Evolutionary conservation across 1,284 basidiomycete species (phyloP).

Genomic region (Malassezia brasiliensis): DNA sequence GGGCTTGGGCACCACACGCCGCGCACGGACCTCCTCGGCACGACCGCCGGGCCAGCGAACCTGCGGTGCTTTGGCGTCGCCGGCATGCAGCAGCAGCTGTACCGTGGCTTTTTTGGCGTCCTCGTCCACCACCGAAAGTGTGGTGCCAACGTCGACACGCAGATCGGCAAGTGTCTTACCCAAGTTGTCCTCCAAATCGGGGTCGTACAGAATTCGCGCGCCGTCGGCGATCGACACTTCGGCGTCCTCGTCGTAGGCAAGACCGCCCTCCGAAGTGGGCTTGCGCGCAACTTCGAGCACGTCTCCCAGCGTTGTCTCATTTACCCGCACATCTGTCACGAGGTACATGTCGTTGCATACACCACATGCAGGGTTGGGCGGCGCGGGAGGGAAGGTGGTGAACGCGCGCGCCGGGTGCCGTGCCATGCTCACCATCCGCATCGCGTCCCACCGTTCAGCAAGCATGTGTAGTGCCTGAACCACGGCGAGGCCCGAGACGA

Average conservation of each 20-base stretch:
- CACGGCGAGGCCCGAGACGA: conserved; percentile 86
- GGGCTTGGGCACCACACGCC: conserved; percentile 50
- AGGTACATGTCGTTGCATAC: conserved; percentile 79
- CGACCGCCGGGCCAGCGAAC: background rate
- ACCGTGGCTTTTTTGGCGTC: conserved; percentile 50
- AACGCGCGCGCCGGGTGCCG: conserved; percentile 21
- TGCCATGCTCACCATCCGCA: conserved; percentile 25
- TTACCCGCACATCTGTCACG: conserved; percentile 51
- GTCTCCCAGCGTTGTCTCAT: conserved; percentile 2
- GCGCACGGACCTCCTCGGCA: background rate
- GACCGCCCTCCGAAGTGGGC: conserved; percentile 57
- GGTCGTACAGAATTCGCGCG: conserved; percentile 68
- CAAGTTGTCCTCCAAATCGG: conserved; percentile 78
- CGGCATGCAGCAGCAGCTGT: conserved; percentile 27
- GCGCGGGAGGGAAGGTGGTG: conserved; percentile 14
- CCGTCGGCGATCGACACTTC: conserved; percentile 59
- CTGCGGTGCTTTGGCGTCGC: background rate
- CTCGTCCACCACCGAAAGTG: conserved; percentile 76
- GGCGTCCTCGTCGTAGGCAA: conserved; percentile 22
- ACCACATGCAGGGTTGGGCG: conserved; percentile 55
- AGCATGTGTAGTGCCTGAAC: conserved; percentile 80
- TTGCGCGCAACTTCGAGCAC: conserved; percentile 59
- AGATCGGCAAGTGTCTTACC: conserved; percentile 64
- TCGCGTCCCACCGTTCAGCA: conserved; percentile 21
- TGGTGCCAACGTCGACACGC: conserved; percentile 60